These are phyloP conservation scores for Poa pratensis DNA, from an alignment of 176 grass and related monocot species.

Conservation along the genomic window DNA sequence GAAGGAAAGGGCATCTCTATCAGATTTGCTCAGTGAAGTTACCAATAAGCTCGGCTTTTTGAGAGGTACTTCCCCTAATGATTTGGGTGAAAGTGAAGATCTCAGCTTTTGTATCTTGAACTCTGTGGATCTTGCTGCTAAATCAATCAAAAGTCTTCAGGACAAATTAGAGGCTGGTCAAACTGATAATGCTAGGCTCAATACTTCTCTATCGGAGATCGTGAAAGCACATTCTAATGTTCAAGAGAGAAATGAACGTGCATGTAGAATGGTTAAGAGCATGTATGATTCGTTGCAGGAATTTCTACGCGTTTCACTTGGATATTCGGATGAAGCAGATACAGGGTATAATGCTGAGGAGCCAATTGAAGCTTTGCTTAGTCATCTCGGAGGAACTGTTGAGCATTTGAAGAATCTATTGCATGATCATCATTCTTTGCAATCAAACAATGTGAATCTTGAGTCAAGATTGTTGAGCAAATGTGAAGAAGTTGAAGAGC, in stretches of 20 bases:
- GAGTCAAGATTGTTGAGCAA: conserved; percentile 64
- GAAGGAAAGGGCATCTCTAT: conserved; percentile 60
- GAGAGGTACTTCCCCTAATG: conserved; percentile 42
- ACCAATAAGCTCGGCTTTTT: conserved; percentile 58
- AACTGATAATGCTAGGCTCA: conserved; percentile 56
- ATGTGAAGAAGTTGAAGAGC: conserved; percentile 79
- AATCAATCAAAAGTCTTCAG: conserved; percentile 60
- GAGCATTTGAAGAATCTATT: conserved; percentile 71
- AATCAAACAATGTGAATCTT: conserved; percentile 61
- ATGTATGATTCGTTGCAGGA: conserved; percentile 61
- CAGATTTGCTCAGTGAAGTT: conserved; percentile 48
- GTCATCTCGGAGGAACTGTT: conserved; percentile 53
- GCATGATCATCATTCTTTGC: conserved; percentile 46
- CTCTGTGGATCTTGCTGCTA: conserved; percentile 57
- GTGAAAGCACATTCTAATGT: conserved; percentile 46
- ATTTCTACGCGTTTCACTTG: conserved; percentile 48
- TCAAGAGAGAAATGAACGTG: conserved; percentile 61
- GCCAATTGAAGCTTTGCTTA: conserved; percentile 52
- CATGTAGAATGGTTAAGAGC: conserved; percentile 53
- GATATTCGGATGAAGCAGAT: conserved; percentile 44
- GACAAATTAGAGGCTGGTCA: conserved; percentile 60
- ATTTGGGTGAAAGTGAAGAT: conserved; percentile 47
- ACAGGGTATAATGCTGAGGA: conserved; percentile 48
- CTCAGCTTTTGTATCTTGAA: conserved; percentile 41
- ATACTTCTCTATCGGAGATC: conserved; percentile 51